Evolutionary conservation across 176 grass and related monocot species (phyloP).

Genomic region (Urochloa ruziziensis): DNA sequence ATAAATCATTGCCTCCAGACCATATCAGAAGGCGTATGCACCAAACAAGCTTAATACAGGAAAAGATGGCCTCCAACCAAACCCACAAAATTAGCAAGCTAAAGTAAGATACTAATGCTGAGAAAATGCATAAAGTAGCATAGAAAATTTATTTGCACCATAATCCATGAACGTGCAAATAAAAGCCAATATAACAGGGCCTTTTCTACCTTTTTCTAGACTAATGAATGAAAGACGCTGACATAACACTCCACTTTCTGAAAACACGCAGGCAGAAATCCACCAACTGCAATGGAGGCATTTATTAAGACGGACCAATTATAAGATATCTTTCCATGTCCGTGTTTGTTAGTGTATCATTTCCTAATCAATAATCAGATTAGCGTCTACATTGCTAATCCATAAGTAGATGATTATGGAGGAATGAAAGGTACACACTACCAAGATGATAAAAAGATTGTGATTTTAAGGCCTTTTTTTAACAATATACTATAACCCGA

Average conservation of each 20-base stretch:
- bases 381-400: constrained; percentile 11
- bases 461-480: not conserved
- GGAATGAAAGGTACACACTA: not conserved
- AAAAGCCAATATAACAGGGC: constrained; percentile 3
- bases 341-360: constrained; percentile 15
- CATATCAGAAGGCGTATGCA: constrained; percentile 11
- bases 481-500: not conserved
- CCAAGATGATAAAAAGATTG: constrained; percentile 8
- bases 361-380: constrained; percentile 12
- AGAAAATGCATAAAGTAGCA: constrained; percentile 28
- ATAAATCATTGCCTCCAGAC: constrained; percentile 13
- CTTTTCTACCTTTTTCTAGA: constrained; percentile 6
- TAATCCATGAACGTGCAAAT: constrained; percentile 1
- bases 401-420: not conserved
- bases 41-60: constrained; percentile 22
- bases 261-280: constrained; percentile 36
- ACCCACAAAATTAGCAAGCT: constrained; percentile 14
- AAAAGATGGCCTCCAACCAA: constrained; percentile 25
- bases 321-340: not conserved
- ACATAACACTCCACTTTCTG: constrained; percentile 13
- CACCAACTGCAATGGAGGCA: constrained; percentile 32
- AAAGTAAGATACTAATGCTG: constrained; percentile 18
- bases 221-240: constrained; percentile 11
- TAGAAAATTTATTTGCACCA: not conserved
- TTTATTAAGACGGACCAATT: constrained; percentile 6